Percentiles rank a stretch among this genome's conserved stretches.
Conservation (phyloP, 163 green algal species). For the Trebouxia gelatinosa region DNA sequence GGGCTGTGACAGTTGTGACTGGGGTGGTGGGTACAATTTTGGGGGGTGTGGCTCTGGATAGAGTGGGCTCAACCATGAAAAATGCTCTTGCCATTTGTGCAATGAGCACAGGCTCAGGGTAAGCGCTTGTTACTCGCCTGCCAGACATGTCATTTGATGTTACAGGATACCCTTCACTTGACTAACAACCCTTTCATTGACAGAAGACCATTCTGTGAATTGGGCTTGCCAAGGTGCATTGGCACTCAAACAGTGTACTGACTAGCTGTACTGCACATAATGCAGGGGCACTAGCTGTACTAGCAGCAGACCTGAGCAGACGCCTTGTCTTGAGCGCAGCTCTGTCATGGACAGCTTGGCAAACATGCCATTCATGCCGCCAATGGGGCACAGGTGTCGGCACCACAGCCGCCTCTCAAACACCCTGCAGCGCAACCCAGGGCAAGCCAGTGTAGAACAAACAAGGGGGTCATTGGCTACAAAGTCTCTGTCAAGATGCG, state of each 20-base stretch:
- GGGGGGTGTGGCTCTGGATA: constrained; percentile 81
- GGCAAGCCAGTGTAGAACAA: too few relatives aligned
- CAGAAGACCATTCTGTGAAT: too few relatives aligned
- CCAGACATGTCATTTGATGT: too few relatives aligned
- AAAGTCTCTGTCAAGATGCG: too few relatives aligned
- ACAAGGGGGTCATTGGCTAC: too few relatives aligned
- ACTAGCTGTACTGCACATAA: too few relatives aligned
- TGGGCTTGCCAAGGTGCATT: too few relatives aligned
- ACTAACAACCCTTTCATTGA: too few relatives aligned
- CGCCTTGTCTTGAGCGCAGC: constrained; percentile 65
- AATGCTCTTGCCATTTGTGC: constrained; percentile 73
- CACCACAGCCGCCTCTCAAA: constrained; percentile 67
- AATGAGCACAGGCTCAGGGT: constrained; percentile 39
- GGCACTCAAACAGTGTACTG: too few relatives aligned
- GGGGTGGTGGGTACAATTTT: constrained; percentile 63
- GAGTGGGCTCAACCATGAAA: constrained; percentile 59
- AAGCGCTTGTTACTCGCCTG: neutral
- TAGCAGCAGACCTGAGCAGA: constrained; percentile 65
- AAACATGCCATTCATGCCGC: constrained; percentile 85
- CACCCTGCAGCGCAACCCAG: constrained; percentile 44
- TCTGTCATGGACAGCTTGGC: constrained; percentile 71
- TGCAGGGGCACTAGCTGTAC: neutral
- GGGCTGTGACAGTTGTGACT: constrained; percentile 85
- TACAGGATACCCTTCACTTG: neutral
- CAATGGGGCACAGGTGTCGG: constrained; percentile 56